phyloP scores from a whole-genome alignment of 2,329 filamentous ascomycete species.

The Fusarium sublunatum region DNA sequence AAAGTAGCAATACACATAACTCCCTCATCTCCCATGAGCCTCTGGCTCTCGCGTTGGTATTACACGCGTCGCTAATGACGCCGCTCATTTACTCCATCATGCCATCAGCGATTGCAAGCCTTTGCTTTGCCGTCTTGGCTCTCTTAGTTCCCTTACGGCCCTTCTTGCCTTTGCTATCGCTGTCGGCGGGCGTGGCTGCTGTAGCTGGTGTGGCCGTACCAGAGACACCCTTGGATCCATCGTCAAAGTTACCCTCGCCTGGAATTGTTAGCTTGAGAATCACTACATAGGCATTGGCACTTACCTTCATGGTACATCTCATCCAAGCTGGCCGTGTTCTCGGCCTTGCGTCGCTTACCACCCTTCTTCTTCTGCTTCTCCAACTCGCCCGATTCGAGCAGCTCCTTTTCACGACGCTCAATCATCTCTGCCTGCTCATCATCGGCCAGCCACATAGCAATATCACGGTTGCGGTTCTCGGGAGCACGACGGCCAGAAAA shows the following conservation, averaged over 20 bases:
- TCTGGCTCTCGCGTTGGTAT: constrained; percentile 35
- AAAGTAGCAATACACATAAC: constrained; percentile 33
- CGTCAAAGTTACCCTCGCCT: constrained; percentile 98
- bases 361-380: constrained; percentile 74
- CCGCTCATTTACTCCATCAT: constrained; percentile 48
- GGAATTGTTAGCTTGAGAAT: constrained; percentile 43
- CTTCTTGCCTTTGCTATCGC: constrained; percentile 63
- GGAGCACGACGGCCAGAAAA: constrained; percentile 90
- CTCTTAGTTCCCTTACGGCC: constrained; percentile 66
- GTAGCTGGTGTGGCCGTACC: constrained; percentile 81
- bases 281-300: constrained; percentile 49
- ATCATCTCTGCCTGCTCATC: constrained; percentile 96
- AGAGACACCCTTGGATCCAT: constrained; percentile 72
- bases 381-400: constrained; percentile 77
- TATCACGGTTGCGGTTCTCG: constrained; percentile 96
- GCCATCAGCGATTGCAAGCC: constrained; percentile 75
- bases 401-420: constrained; percentile 89
- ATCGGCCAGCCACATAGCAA: constrained; percentile 98
- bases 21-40: constrained; percentile 32
- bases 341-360: constrained; percentile 66
- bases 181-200: constrained; percentile 81
- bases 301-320: constrained; percentile 99
- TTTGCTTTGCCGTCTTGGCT: constrained; percentile 75
- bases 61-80: constrained; percentile 35
- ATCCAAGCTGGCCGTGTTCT: constrained; percentile 76